A percentile compares a stretch with the other conserved stretches of the same genome.
phyloP scores from a whole-genome alignment of 345 rosid genomes.

The Dovyalis caffra region DNA sequence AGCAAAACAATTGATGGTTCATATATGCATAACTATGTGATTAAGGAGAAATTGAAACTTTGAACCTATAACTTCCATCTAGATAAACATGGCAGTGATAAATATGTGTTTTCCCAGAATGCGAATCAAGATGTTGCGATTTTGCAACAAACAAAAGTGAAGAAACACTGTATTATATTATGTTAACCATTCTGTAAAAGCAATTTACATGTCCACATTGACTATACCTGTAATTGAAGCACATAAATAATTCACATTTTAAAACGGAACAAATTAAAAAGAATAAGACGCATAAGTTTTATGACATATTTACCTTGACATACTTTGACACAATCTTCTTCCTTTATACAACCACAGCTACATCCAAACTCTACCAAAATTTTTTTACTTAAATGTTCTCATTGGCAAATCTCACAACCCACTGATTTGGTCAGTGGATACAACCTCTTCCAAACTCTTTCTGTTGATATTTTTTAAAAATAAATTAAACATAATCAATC shows the following conservation, averaged over 20 bases:
- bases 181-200: no score
- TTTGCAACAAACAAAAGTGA: not conserved
- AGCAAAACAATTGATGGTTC: not conserved
- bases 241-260: no score
- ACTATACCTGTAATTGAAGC: not conserved
- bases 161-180: no score
- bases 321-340: constrained; percentile 35
- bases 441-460: constrained; percentile 27
- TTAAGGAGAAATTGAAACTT: constrained; percentile 36
- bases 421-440: constrained; percentile 41
- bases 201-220: not conserved
- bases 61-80: constrained; percentile 46
- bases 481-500: not conserved
- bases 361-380: constrained; percentile 43
- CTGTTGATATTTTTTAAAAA: constrained; percentile 23
- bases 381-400: constrained; percentile 42
- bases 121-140: constrained; percentile 52
- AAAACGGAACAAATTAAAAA: no score
- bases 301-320: constrained; percentile 24
- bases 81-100: constrained; percentile 56
- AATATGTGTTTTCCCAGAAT: constrained; percentile 39
- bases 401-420: constrained; percentile 40
- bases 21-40: not conserved
- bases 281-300: not conserved
- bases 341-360: constrained; percentile 3